These are phyloP conservation scores for Termitomyces eurrhizus DNA, from an alignment of 768 basidiomycete species.

Conservation along the genomic window DNA sequence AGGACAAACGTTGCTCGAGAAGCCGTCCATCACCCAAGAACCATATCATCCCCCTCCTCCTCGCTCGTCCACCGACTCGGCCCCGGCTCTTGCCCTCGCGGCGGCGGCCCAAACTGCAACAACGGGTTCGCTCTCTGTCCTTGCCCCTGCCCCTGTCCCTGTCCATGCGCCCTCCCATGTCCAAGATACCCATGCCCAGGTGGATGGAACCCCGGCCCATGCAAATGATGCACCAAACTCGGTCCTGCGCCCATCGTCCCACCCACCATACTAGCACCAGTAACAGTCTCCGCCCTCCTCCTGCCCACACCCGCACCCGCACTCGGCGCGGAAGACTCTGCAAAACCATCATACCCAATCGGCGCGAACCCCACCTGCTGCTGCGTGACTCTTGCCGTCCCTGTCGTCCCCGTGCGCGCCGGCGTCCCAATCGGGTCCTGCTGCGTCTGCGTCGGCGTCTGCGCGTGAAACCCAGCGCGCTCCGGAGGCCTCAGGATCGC, in stretches of 20 bases:
- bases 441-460: not conserved
- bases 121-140: conserved; percentile 4
- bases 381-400: not conserved
- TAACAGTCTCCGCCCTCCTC: conserved; percentile 16
- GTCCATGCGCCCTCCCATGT: conserved; percentile 5
- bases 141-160: conserved; percentile 1
- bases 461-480: not conserved
- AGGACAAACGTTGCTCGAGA: not conserved
- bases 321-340: not conserved
- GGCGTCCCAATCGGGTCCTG: conserved; percentile 10
- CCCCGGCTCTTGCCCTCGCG: not conserved
- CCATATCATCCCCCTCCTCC: conserved; percentile 15
- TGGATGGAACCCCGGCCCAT: conserved; percentile 12
- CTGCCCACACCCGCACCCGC: not conserved
- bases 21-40: conserved; percentile 8
- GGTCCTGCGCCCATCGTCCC: not conserved
- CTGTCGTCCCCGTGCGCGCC: not conserved
- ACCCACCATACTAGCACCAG: conserved; percentile 7
- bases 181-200: not conserved
- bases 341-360: not conserved
- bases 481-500: not conserved
- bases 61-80: conserved; percentile 1
- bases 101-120: conserved; percentile 3
- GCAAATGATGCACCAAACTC: conserved; percentile 3
- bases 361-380: not conserved